These are phyloP conservation scores for Datura wrightii DNA, from an alignment of 257 asterid genomes.

Conservation along the genomic window DNA sequence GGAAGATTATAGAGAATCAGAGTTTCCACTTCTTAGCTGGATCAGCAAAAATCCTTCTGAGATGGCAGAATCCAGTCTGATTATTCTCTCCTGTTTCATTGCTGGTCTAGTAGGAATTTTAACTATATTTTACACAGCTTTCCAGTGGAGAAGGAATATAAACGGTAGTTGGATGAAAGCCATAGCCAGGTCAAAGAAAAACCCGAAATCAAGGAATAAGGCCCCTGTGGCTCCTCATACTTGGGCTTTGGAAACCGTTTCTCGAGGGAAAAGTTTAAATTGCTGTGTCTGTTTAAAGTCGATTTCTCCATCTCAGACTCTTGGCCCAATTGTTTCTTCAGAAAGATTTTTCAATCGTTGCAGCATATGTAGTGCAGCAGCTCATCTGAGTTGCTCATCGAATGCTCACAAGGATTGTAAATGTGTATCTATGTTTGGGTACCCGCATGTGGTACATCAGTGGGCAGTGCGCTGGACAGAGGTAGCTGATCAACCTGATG, in stretches of 20 bases:
- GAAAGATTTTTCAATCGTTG: conserved; percentile 82
- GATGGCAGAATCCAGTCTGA: conserved; percentile 72
- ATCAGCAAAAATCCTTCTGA: conserved; percentile 67
- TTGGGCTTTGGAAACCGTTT: conserved; percentile 81
- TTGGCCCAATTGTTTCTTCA: conserved; percentile 65
- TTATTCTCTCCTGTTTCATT: conserved; percentile 70
- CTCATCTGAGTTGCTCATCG: conserved; percentile 85
- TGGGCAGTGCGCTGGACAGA: conserved; percentile 98
- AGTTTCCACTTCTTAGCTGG: conserved; percentile 74
- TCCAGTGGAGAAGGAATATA: conserved; percentile 93
- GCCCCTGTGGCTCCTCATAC: conserved; percentile 75
- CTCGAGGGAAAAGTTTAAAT: conserved; percentile 80
- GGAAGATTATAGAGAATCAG: conserved; percentile 81
- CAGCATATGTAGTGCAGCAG: conserved; percentile 83
- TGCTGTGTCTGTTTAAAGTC: conserved; percentile 90
- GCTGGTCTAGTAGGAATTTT: conserved; percentile 80
- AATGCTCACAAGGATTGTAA: conserved; percentile 91
- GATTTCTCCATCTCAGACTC: conserved; percentile 83
- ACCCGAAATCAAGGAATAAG: conserved; percentile 80
- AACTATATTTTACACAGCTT: conserved; percentile 84
- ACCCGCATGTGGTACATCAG: conserved; percentile 76
- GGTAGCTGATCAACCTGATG: conserved; percentile 88
- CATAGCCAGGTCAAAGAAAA: conserved; percentile 92
- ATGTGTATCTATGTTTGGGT: conserved; percentile 83
- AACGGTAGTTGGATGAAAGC: conserved; percentile 94